Conservation (phyloP, 2,329 filamentous ascomycete genomes). For the Xylariaceae sp. region DNA sequence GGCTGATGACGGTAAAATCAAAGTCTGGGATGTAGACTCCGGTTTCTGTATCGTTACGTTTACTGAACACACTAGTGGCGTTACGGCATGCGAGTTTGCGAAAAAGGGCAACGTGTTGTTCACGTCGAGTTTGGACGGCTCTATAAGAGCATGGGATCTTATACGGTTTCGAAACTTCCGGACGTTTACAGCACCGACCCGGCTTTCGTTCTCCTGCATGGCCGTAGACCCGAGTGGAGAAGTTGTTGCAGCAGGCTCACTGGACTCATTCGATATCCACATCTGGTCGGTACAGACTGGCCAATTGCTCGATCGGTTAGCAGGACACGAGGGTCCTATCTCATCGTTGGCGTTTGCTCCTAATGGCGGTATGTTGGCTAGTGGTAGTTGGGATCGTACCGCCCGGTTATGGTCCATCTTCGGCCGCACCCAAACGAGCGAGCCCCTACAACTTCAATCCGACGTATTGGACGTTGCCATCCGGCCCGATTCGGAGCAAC, state of each 20-base stretch:
- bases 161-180: constrained; percentile 95
- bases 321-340: constrained; percentile 91
- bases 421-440: constrained; percentile 85
- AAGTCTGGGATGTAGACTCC: constrained; percentile 94
- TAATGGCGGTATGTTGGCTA: constrained; percentile 76
- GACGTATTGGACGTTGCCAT: constrained; percentile 85
- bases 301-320: constrained; percentile 82
- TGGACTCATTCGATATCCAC: constrained; percentile 95
- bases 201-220: constrained; percentile 87
- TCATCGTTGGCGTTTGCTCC: constrained; percentile 84
- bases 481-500: constrained; percentile 82
- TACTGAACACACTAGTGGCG: constrained; percentile 90
- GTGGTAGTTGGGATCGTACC: constrained; percentile 94
- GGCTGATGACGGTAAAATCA: constrained; percentile 95
- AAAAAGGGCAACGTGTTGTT: constrained; percentile 95
- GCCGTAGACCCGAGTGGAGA: constrained; percentile 97
- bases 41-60: constrained; percentile 98
- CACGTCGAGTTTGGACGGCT: constrained; percentile 90
- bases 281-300: constrained; percentile 98
- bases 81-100: constrained; percentile 91
- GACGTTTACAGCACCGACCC: constrained; percentile 89
- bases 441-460: constrained; percentile 85
- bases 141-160: constrained; percentile 90
- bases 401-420: constrained; percentile 97
- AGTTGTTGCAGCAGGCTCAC: constrained; percentile 87